Evolutionary conservation across 2,329 filamentous ascomycete species (phyloP), one percentile per base, ranked within the genome.

Genomic region (Colletotrichum magnum): DNA sequence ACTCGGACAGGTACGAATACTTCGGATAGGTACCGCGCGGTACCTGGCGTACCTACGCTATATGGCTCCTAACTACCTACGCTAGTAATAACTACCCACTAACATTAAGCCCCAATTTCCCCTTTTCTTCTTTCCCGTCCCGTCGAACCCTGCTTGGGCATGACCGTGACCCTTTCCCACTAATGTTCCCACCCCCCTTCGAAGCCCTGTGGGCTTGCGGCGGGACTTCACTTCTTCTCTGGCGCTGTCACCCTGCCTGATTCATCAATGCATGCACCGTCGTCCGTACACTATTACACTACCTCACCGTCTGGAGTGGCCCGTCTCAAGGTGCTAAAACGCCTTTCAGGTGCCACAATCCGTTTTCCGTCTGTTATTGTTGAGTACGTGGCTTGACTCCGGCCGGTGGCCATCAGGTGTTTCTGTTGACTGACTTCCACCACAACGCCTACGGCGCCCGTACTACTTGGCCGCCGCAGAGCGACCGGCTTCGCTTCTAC

Each of bases 101-200:
- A 58, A 64, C 47, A 36, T 21, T 24, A 54, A 63, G 53, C 64
- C 41, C 64, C 57, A 53, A 69, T 68, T 63, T 63, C 58, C 64
- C 64, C 68, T 60, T 68, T 63, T 68, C 50, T 16, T 57, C 48
- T 13, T 56, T 52, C 21, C 47, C 32, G 26, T 52, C 36, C 32
- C 43, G 18, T 59, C 54, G n/a, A 47, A 47, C 60, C 56, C 62
- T 65, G 61, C n/a, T 26, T 58, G 54, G 24, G 47, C 47, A 50
- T 50, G 47, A 50, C n/a, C 47, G 21, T 50, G 47, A 50, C n/a
- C 47, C 47, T 10, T 24, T 24, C 21, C 47, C 15, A n/a, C 13
- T 6, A 48, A 48, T 48, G 45, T 21, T 16, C 45, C 45, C 45
- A 52, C 50, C 57, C 64, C 50, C 50, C 36, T 53, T 54, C 56